Base-by-base conservation (phyloP, 371 early-diverging fungal species). In the Capniomyces stellatus region DNA sequence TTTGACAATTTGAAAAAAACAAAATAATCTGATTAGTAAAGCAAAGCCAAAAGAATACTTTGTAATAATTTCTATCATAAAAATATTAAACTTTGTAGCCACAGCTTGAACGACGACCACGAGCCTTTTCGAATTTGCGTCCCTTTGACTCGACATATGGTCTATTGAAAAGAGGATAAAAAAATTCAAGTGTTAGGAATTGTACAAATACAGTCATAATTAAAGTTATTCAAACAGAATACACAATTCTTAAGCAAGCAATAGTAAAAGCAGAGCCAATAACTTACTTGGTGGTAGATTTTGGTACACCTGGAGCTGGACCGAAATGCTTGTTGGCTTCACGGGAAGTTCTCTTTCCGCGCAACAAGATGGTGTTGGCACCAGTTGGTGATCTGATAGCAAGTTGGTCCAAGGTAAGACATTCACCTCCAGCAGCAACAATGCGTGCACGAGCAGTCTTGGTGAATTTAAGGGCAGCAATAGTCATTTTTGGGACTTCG, bases 141-240 rank as follows among this genome's bases (percentile, higher is more conserved):
- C 98, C 98, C 89, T 95, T 94, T 75, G 87, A 85, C 67, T 89
- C 86, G 70, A 94, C 87, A 69, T 85, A 93, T 65, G 98, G 98
- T 24, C 51, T 50, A 50, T 4, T 3, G 12, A 10, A 35, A 35
- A 10, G 15, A 15, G 6, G 15, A 35, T 35, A 35, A 35, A 10
- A 15, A 35, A 6, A 35, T 35, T 35, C 6, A 15, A 35, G 15
- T 35, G 15, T 35, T 6, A 10, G 6, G 15, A 35, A 35, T 35
- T 35, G 15, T 15, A 35, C 15, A 15, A 10, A 35, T 15, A 35
- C 15, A 35, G 15, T 35, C 15, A 10, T 35, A 15, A 10, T 35
- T 35, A n/a, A n/a, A n/a, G n/a, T n/a, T n/a, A n/a, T n/a, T n/a
- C n/a, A n/a, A n/a, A n/a, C n/a, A n/a, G n/a, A n/a, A n/a, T n/a